A percentile compares a stretch with the other conserved stretches of the same genome.
Conservation (phyloP, 805 yeast species). For the Geotrichum ghanense region DNA sequence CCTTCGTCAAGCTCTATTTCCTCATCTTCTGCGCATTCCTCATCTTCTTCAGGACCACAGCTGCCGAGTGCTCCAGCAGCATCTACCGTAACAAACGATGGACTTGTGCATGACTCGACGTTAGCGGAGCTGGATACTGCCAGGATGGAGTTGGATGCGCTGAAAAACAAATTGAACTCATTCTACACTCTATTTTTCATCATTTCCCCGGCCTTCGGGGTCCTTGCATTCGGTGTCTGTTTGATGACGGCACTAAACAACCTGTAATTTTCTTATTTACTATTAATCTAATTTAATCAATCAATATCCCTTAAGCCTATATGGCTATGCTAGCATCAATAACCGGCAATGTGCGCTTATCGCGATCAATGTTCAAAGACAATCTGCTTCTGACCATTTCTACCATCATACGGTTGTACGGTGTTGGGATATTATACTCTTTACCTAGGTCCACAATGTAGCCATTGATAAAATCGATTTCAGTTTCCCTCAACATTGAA, state of each 20-base stretch:
- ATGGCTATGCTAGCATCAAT: neutral
- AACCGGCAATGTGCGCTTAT: conserved; percentile 4
- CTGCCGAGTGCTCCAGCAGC: too few relatives aligned
- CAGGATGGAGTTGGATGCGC: neutral
- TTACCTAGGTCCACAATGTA: conserved; percentile 50
- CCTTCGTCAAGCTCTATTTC: too few relatives aligned
- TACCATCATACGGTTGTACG: conserved; percentile 34
- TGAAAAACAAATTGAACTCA: neutral
- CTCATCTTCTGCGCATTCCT: too few relatives aligned
- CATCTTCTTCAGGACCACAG: too few relatives aligned
- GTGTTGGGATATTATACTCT: conserved; percentile 32
- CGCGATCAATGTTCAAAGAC: conserved; percentile 1
- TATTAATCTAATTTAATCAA: neutral
- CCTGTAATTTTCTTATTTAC: neutral
- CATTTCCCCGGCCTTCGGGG: neutral
- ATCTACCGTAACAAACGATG: neutral
- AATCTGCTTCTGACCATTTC: conserved; percentile 33
- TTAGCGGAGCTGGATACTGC: neutral
- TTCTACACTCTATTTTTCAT: neutral
- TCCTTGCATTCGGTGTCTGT: conserved; percentile 1
- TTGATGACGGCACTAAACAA: neutral
- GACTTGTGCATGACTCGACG: neutral
- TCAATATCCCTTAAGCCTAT: neutral
- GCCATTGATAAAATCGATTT: conserved; percentile 77
- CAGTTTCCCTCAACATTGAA: conserved; percentile 45